A percentile compares a stretch with the other conserved stretches of the same genome.
Conservation (phyloP, 768 basidiomycete genomes). For the Cystofilobasidium macerans region DNA sequence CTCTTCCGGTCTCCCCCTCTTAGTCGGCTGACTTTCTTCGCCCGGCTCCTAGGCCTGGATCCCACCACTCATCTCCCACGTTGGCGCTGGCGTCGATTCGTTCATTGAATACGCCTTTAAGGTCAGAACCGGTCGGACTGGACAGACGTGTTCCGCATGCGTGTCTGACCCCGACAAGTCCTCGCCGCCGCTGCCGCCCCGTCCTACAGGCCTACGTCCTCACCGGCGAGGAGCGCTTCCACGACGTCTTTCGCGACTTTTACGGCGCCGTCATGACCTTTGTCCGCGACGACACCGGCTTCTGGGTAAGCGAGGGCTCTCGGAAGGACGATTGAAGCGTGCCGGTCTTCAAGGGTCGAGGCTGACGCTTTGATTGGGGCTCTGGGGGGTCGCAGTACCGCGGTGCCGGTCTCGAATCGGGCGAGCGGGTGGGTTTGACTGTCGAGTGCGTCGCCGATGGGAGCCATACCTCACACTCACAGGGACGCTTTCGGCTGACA, state of each 20-base stretch:
- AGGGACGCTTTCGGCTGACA: neutral
- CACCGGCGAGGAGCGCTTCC: constrained; percentile 30
- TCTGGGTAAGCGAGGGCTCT: constrained; percentile 81
- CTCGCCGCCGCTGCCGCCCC: neutral
- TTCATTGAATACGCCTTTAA: constrained; percentile 58
- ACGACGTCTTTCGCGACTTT: constrained; percentile 11
- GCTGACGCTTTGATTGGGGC: neutral
- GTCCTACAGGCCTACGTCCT: constrained; percentile 74
- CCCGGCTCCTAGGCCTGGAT: neutral
- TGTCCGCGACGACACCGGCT: constrained; percentile 67
- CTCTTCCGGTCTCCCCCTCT: neutral
- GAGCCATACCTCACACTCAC: too few relatives aligned
- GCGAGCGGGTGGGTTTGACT: constrained; percentile 61
- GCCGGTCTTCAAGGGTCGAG: too few relatives aligned
- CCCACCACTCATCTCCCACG: constrained; percentile 38
- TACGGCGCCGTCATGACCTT: constrained; percentile 67
- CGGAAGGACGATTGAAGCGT: too few relatives aligned
- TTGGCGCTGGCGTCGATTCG: constrained; percentile 91
- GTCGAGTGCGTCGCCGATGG: constrained; percentile 67
- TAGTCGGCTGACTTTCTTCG: neutral
- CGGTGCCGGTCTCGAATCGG: constrained; percentile 64
- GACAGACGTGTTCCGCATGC: too few relatives aligned
- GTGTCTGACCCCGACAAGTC: neutral
- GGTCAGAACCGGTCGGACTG: too few relatives aligned
- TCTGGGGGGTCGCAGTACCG: constrained; percentile 52